Base-by-base conservation (phyloP, 805 yeast genomes). In the Candida insectorum region DNA sequence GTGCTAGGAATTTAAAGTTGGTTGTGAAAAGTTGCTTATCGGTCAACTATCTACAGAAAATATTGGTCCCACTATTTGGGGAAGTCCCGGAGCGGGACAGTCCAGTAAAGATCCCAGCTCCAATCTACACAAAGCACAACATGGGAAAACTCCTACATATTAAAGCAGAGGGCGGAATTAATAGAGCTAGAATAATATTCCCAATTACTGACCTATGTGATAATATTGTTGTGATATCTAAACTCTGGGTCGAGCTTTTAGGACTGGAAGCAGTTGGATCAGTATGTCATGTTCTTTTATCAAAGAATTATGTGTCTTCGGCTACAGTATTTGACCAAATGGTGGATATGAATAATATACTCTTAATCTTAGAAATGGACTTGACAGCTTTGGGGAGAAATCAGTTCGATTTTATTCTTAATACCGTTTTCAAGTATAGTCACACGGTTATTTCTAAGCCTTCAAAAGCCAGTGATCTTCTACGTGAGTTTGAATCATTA, bases 11-110 rank as follows among this genome's bases (percentile, higher is more conserved):
- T 26, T 73, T 79, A 75, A 58, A 78, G 0, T 32, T 83, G 16
- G 85, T 81, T 2, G 43, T 84, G 4, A 67, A 73, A 44, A 82
- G 89, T 0, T 79, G 88, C 0, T 84, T 80, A 36, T 77, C 89
- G 0, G 43, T 81, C 21, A 79, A 78, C 42, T 54, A 60, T 16
- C 50, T 84, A 22, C 74, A 72, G 26, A 81, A 75, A 44, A 37
- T 77, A 12, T 79, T 79, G 0, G 25, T 64, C 1, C 27, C 57
- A 1, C 51, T 64, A 34, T 81, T 79, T 45, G 50, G 61, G 12
- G 58, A 52, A 20, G 48, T 75, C 12, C 31, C 22, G 3, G 16
- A 15, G 5, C 20, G 18, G 5, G 5, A 13, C 6, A 16, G 10
- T 9, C 14, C 15, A 7, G 5, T 8, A 3, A 11, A 9, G 3